phyloP scores from a whole-genome alignment of 2,329 filamentous ascomycete species.

The Microdochium paspali region DNA sequence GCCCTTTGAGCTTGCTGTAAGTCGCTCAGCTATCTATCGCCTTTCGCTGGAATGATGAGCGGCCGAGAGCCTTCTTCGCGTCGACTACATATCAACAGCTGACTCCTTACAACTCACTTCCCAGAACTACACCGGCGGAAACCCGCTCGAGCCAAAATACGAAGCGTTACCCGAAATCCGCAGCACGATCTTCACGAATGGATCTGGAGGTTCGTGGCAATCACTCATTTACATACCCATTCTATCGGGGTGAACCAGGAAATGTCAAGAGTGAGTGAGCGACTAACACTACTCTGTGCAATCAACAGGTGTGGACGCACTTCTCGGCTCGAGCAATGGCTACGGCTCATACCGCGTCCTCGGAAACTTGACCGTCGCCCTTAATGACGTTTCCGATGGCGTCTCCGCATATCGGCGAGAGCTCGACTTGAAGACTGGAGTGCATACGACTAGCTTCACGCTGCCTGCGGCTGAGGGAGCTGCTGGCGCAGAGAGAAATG shows the following conservation, averaged over 20 bases:
- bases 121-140: conserved; percentile 35
- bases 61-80: too few species aligned
- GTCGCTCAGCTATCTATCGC: too few species aligned
- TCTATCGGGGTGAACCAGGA: too few species aligned
- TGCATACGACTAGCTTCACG: conserved; percentile 24
- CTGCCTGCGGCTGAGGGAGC: conserved; percentile 7
- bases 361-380: conserved; percentile 31
- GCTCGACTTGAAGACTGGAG: conserved; percentile 32
- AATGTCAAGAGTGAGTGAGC: background rate
- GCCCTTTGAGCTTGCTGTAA: conserved; percentile 31
- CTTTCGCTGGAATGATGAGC: too few species aligned
- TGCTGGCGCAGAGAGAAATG: conserved; percentile 12
- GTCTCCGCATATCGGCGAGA: conserved; percentile 26
- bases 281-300: conserved; percentile 2
- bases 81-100: too few species aligned
- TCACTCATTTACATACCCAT: too few species aligned
- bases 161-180: conserved; percentile 29
- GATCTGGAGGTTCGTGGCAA: conserved; percentile 28
- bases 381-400: conserved; percentile 18
- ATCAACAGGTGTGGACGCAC: conserved; percentile 19
- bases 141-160: conserved; percentile 24
- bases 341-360: conserved; percentile 38
- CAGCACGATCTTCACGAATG: conserved; percentile 36
- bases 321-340: conserved; percentile 26
- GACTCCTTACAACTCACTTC: too few species aligned